Conservation (phyloP, 1,284 basidiomycete genomes). For the Meripilus lineatus region DNA sequence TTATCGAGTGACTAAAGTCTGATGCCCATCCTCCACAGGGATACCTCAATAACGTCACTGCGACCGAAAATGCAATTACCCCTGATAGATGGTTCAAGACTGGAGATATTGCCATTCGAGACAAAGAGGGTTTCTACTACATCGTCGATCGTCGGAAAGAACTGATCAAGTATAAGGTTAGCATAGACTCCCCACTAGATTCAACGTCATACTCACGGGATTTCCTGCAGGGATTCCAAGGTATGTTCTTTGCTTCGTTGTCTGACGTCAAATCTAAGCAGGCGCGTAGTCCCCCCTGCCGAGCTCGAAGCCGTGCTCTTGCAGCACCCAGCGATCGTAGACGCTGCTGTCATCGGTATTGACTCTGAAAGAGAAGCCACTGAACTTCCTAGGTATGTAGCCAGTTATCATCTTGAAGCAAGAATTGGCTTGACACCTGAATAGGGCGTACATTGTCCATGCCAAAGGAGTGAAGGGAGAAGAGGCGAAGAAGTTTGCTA, state of each 20-base stretch:
- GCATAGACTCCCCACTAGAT: slow-evolving; percentile 7
- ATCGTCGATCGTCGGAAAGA: slow-evolving; percentile 77
- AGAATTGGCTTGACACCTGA: neutral
- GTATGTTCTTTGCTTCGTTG: slow-evolving; percentile 7
- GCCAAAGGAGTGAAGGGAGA: slow-evolving; percentile 32
- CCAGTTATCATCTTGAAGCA: neutral
- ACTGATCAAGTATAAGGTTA: slow-evolving; percentile 78
- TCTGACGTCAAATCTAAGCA: neutral
- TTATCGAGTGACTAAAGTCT: neutral
- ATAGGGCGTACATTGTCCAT: slow-evolving; percentile 69
- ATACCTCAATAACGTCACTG: slow-evolving; percentile 63
- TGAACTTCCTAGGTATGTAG: slow-evolving; percentile 63
- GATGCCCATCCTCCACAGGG: slow-evolving; percentile 43
- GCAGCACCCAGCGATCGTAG: slow-evolving; percentile 19
- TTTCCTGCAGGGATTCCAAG: slow-evolving; percentile 25
- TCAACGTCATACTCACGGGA: neutral
- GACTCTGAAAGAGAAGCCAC: slow-evolving; percentile 44
- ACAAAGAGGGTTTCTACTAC: slow-evolving; percentile 59
- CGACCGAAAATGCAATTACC: slow-evolving; percentile 66
- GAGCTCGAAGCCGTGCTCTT: slow-evolving; percentile 21
- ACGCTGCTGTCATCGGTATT: slow-evolving; percentile 23
- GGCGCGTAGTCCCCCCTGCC: slow-evolving; percentile 15
- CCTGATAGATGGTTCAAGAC: slow-evolving; percentile 81
- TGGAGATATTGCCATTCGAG: slow-evolving; percentile 66
- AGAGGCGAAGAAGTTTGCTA: slow-evolving; percentile 38